Evolutionary conservation across 2,329 filamentous ascomycete genomes (phyloP), one percentile per base, ranked within the genome.

Genomic region (Xylaria sp.): DNA sequence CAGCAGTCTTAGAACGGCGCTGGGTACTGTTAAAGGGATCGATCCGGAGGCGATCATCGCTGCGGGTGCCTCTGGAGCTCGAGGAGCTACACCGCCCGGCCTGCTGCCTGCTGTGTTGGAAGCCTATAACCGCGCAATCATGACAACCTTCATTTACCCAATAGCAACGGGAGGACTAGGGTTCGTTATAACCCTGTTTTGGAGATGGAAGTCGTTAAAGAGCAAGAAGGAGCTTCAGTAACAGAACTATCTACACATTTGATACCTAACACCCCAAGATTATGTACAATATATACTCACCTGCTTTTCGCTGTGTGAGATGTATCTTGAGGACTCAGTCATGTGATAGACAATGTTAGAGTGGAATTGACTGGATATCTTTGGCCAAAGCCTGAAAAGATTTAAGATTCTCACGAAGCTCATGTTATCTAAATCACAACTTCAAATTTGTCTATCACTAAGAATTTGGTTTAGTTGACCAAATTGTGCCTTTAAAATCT

Each of bases 81-180:
- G 58, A 45, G 22, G 15, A 13, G 58, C 47, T 29, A 61, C 58
- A 15, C 58, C 58, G 1, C 45, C 45, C 2, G 38, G 22, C 25
- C 38, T 42, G 22, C 25, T 61, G 22, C 36, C 58, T 10, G 31
- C 42, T 17, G 58, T 61, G 33, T 29, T 61, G 6, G 33, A 50
- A n/a, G 58, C 58, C 6, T 61, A 44, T 25, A 5, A 61, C 33
- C 15, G 17, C 13, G 58, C 49, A 39, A 20, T 61, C n/a, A 53
- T 27, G 45, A 27, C 33, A 44, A 61, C 58, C 15, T 61, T 61
- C 47, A 33, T 61, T n/a, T 61, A 51, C n/a, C 31, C 58, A 2
- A 53, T 61, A 29, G 58, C 38, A n/a, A 51, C 58, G 15, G 58
- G 58, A 15, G 58, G 58, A 6, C 27, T 61, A 11, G 58, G 31